Base-by-base conservation (phyloP, 768 basidiomycete species). In the Boletus subcaerulescens region DNA sequence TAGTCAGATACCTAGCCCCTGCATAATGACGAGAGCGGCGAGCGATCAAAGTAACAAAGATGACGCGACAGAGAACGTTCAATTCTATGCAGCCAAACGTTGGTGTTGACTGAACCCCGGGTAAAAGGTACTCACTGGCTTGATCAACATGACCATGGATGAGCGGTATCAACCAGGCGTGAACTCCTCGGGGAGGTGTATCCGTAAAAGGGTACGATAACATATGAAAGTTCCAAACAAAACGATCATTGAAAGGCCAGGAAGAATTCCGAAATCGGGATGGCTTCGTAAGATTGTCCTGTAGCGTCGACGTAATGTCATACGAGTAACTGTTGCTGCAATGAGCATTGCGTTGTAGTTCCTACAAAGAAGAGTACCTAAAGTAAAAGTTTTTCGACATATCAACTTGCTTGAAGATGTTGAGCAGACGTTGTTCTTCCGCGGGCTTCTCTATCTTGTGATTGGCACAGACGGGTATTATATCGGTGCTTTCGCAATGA, bases 311-410 rank as follows among this genome's bases (percentile, higher is more conserved):
- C 3, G 96, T 97, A 22, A 98, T 76, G 67, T 98, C 96, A 72
- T 99, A 99, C 0, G 95, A 93, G 67, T 98, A 94, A 60, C 94
- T 96, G 5, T 38, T 20, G 35, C 20, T 35, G 32, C 10, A 17
- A 29, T 58, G 31, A 59, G 52, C 17, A 42, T 52, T 32, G 13
- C 5, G 4, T 29, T 20, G 5, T 35, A 8, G 18, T 20, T 42
- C 1, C 8, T 1, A 20, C 32, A 6, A 33, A 50, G 35, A 54
- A 29, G 54, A 67, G 35, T 59, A 92, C 92, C 91, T 94, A 73
- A 98, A 98, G 74, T 98, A 99, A 69, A 98, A 98, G 74, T 98
- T 98, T 74, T 98, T 98, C n/a, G 89, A 87, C 80, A 98, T 84
- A 65, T 99, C 96, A 1, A 98, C 94, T 70, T 95, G 92, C 67